Evolutionary conservation across 345 rosid genomes (phyloP), one percentile per base, ranked within the genome.

Genomic region (Orychophragmus violaceus): DNA sequence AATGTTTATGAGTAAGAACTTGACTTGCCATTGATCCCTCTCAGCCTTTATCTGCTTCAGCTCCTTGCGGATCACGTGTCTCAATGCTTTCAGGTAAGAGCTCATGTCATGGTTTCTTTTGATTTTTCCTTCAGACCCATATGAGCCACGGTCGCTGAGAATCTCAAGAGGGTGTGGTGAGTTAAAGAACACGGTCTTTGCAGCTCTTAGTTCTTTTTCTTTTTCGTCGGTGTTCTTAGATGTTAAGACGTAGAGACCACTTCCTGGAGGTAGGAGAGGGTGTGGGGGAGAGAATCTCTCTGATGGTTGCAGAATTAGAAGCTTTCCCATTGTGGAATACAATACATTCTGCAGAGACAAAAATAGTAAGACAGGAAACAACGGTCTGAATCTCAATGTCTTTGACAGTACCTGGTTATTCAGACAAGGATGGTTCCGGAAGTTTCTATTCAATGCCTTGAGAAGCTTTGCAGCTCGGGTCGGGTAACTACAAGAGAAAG

Each of bases 151-250:
- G 46, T 95, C 97, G 12, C 95, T 84, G 27, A 95, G 82, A 76
- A 91, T 91, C 83, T 95, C 99, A 6, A 91, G 81, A 2, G 99
- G 99, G 64, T 95, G 99, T n/a, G 99, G 99, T 8, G 99, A 85
- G 72, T 91, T 91, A 35, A 95, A 77, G 83, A 90, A 95, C 33
- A 78, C 73, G 41, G 59, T 82, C 74, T 81, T 79, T 12, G 99
- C 99, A 8, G 91, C 88, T 4, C 39, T 74, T 57, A 95, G 86
- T 49, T 79, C 72, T 79, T 83, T 85, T 71, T 87, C 90, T 27
- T 77, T 79, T 59, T 79, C 78, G n/a, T 52, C 36, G 1, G 25
- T 57, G 27, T 82, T 85, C 17, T 81, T 77, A 51, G 76, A 59
- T 49, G 74, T 78, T 68, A 91, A 62, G 50, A 82, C 68, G 62